Base-by-base conservation (phyloP, 495 filamentous ascomycete species). In the Penicillium waksmanii region DNA sequence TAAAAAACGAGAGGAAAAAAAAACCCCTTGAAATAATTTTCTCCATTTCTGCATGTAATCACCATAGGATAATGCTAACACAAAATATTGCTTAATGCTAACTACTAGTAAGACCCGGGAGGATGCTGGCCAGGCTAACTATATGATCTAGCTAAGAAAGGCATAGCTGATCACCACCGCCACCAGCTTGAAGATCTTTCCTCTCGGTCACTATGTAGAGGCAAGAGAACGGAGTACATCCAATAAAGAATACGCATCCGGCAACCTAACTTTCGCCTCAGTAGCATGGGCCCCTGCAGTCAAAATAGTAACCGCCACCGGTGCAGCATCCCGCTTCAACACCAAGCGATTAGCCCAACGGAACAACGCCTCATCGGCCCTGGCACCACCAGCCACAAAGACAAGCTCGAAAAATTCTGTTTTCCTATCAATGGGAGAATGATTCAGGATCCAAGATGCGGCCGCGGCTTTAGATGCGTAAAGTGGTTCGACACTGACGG, bases 361-460 rank as follows among this genome's bases (percentile, higher is more conserved):
- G 72, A 92, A 96, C 51, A 95, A 81, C 56, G 88, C 84, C 62
- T 96, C 92, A 62, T 93, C 90, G 55, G 91, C 90, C 9, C 92
- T 85, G 21, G 90, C 85, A 62, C 93, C 88, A 40, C 92, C 92
- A 36, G 88, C 81, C 17, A 93, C 90, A 74, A 95, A 85, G 25
- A 96, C 67, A 71, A 93, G 96, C 60, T 93, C 88, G 1, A 84
- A 81, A 57, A 31, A 31, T 5, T 31, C 27, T 4, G 3, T 31
- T 31, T 65, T 53, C 7, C 61, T 53, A 17, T 56, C 10, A 11
- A 19, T 10, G n/a, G 73, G 77, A 64, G 49, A 72, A 66, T 38
- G 69, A 44, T n/a, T 69, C 55, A 89, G 82, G 53, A 92, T 83
- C 23, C 52, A 50, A 38, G 78, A 75, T 3, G 87, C 87, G 6